phyloP scores from a whole-genome alignment of 75 land plant genomes.

The Pseudotsuga menziesii region DNA sequence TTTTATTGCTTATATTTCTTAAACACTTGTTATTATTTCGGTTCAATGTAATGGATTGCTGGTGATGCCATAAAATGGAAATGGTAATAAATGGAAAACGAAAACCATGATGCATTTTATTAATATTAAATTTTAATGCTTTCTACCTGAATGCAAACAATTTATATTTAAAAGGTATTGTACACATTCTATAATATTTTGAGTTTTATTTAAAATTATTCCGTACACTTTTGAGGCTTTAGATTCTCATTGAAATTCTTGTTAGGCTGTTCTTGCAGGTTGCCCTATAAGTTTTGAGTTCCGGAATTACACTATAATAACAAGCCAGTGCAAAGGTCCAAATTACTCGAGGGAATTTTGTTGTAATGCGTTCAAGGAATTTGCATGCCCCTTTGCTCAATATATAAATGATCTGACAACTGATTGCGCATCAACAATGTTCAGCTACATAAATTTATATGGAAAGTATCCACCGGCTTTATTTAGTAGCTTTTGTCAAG shows the following conservation, averaged over 20 bases:
- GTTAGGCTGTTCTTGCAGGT: slow-evolving; percentile 18
- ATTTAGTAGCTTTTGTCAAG: slow-evolving; percentile 39
- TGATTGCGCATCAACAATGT: slow-evolving; percentile 51
- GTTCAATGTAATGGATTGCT: too few species aligned
- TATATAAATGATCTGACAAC: slow-evolving; percentile 40
- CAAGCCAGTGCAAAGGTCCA: slow-evolving; percentile 64
- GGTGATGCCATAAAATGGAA: too few species aligned
- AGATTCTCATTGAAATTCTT: neutral
- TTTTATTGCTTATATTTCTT: too few species aligned
- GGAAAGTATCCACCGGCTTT: slow-evolving; percentile 64
- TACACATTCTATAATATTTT: neutral
- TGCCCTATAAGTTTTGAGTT: slow-evolving; percentile 49
- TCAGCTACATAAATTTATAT: slow-evolving; percentile 54
- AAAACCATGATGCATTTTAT: too few species aligned
- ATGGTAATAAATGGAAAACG: too few species aligned
- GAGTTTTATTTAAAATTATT: neutral
- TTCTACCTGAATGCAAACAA: too few species aligned
- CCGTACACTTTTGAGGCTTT: neutral
- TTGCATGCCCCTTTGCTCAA: slow-evolving; percentile 49
- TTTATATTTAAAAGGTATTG: too few species aligned
- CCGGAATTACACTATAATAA: slow-evolving; percentile 57
- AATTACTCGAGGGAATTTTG: slow-evolving; percentile 25
- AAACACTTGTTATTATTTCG: too few species aligned
- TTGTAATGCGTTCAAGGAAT: slow-evolving; percentile 42
- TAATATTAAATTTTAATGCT: too few species aligned